Evolutionary conservation across 805 yeast genomes (phyloP).

Genomic region (Metschnikowia santaceciliae): DNA sequence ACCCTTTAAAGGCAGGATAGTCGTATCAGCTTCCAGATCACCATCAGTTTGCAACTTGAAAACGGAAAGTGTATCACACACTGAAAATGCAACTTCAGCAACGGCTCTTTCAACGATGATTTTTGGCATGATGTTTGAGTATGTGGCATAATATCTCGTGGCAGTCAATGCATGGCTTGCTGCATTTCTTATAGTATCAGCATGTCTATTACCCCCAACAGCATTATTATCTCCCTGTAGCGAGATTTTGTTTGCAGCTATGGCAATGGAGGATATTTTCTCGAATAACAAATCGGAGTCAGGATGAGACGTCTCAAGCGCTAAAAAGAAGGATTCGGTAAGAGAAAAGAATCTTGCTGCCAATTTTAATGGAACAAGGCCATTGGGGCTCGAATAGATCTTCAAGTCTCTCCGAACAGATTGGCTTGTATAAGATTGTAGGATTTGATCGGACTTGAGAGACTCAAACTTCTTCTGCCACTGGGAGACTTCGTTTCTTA

Average conservation of each 20-base stretch:
- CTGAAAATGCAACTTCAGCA: constrained; percentile 63
- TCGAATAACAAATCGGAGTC: constrained; percentile 46
- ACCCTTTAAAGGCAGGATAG: neutral
- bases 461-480: constrained; percentile 54
- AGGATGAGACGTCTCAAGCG: constrained; percentile 24
- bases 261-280: constrained; percentile 46
- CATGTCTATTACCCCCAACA: constrained; percentile 19
- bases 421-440: constrained; percentile 19
- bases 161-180: constrained; percentile 73
- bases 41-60: constrained; percentile 37
- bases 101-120: constrained; percentile 71
- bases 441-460: constrained; percentile 34
- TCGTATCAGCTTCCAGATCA: neutral
- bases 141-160: constrained; percentile 67
- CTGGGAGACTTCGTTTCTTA: constrained; percentile 32
- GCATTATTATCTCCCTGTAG: constrained; percentile 26
- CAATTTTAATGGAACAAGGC: constrained; percentile 45
- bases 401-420: constrained; percentile 24
- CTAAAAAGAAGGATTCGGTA: constrained; percentile 42
- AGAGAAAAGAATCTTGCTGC: constrained; percentile 45
- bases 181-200: constrained; percentile 56
- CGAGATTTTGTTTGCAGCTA: constrained; percentile 41
- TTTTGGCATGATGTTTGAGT: constrained; percentile 62
- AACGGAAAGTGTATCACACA: constrained; percentile 57
- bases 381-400: constrained; percentile 32